A percentile compares a stretch with the other conserved stretches of the same genome.
Conservation (phyloP, 163 green algal species). For the Chlamydomonas reinhardtii region DNA sequence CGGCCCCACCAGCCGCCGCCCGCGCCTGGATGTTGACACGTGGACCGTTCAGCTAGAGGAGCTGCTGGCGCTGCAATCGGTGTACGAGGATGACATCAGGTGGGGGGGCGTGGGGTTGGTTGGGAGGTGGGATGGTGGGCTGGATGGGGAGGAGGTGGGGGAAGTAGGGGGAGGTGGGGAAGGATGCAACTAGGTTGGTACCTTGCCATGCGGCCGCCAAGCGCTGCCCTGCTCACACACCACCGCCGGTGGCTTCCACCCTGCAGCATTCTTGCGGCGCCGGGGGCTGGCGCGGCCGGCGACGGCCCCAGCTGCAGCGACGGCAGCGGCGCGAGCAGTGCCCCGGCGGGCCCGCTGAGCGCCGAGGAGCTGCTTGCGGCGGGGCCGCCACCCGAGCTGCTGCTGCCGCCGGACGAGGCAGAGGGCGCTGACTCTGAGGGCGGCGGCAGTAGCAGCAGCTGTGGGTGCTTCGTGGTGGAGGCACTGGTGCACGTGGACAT, state of each 20-base stretch:
- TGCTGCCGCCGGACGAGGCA: not conserved
- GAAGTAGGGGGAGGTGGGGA: not conserved
- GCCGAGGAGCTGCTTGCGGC: constrained; percentile 22
- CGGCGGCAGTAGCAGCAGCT: not conserved
- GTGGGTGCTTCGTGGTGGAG: constrained; percentile 40
- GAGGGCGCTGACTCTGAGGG: not conserved
- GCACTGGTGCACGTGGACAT: constrained; percentile 54
- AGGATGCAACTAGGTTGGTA: too few relatives aligned
- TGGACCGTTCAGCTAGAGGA: constrained; percentile 79
- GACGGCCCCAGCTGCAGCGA: not conserved
- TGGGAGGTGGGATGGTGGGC: not conserved
- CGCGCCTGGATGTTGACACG: constrained; percentile 49
- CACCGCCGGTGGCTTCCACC: not conserved
- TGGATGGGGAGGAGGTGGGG: not conserved
- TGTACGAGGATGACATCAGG: constrained; percentile 69
- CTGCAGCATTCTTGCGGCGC: constrained; percentile 1
- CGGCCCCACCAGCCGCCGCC: too few relatives aligned
- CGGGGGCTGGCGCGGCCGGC: not conserved
- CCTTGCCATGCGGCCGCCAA: too few relatives aligned
- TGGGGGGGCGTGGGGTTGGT: not conserved
- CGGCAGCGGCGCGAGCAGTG: not conserved
- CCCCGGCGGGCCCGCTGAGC: constrained; percentile 14
- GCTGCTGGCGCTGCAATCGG: constrained; percentile 69
- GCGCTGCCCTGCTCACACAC: too few relatives aligned
- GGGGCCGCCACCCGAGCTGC: constrained; percentile 33